Base-by-base conservation (phyloP, 768 basidiomycete genomes). In the Tulasnella sp. region DNA sequence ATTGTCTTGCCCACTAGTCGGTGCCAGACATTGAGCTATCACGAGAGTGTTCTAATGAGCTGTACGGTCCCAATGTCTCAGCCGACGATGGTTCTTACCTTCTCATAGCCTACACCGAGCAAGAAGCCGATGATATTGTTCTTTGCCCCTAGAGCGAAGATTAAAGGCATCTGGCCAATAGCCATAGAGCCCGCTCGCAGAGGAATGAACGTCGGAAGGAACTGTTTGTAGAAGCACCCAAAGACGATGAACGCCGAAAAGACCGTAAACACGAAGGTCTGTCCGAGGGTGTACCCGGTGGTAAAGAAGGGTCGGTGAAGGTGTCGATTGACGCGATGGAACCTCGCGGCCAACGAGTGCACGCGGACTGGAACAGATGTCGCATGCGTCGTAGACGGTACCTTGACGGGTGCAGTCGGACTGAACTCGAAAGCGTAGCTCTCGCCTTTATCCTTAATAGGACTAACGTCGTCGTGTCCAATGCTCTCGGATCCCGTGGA, bases 1-100 rank as follows among this genome's bases (percentile, higher is more conserved):
- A 89, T 78, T 65, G 88, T 78, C 29, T 84, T 81, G 14, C 89
- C 91, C 3, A 84, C 80, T 78, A 87, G 88, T 29, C 92, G 87
- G 79, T 94, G 91, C 9, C 92, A 79, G 78, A 84, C 91, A 79
- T 92, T 92, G 69, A 92, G 82, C 89, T 90, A 70, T 26, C 5
- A 35, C 36, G 47, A 26, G 17, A 1, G 34, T n/a, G 52, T 2
- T 2, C 32, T 14, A 1, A 34, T 59, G 26, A 59, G 26, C 52
- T 3, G 11, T 29, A 2, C 5, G 29, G 9, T n/a, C 26, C 29
- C 52, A 59, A 5, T 11, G 3, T 29, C 22, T 59, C 47, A 5
- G 44, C 74, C 39, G 41, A 67, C 16, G 35, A 29, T 17, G 44
- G 29, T 22, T 26, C 72, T 19, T 19, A 74, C 73, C 34, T 67